phyloP scores from a whole-genome alignment of 2,329 filamentous ascomycete species.

The Penicillium sclerotiorum region DNA sequence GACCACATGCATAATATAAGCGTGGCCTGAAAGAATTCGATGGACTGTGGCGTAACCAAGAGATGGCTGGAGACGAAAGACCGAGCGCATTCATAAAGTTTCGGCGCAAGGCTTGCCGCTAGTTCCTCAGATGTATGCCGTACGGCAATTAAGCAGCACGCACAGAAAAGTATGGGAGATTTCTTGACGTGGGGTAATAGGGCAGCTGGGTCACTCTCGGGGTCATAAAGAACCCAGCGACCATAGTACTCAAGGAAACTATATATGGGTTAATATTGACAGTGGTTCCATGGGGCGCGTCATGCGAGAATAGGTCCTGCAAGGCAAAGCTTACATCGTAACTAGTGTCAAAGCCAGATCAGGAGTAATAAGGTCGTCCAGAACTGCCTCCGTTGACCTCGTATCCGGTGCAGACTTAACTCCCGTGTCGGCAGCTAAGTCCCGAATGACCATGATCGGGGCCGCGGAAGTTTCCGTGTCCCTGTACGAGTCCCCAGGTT shows the following conservation, averaged over 20 bases:
- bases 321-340: constrained; percentile 1
- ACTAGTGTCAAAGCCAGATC: constrained; percentile 4
- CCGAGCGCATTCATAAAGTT: constrained; percentile 40
- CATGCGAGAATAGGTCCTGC: too few relatives aligned
- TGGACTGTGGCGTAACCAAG: constrained; percentile 41
- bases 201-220: constrained; percentile 24
- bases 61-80: constrained; percentile 30
- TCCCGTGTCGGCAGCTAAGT: constrained; percentile 32
- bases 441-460: constrained; percentile 33
- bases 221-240: constrained; percentile 44
- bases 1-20: constrained; percentile 51
- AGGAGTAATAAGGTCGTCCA: not conserved
- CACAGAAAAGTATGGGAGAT: constrained; percentile 44
- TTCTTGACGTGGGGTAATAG: constrained; percentile 38
- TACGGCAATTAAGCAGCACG: constrained; percentile 46
- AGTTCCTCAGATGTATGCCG: constrained; percentile 45
- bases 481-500: too few relatives aligned
- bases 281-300: too few relatives aligned
- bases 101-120: constrained; percentile 40
- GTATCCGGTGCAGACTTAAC: too few relatives aligned
- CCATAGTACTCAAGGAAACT: constrained; percentile 47
- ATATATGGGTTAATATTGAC: not conserved
- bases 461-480: constrained; percentile 19
- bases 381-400: constrained; percentile 13
- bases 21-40: constrained; percentile 49